Percentiles rank a stretch among this genome's conserved stretches.
phyloP scores from a whole-genome alignment of 305 asterid species.

The Fraxinus platypoda region DNA sequence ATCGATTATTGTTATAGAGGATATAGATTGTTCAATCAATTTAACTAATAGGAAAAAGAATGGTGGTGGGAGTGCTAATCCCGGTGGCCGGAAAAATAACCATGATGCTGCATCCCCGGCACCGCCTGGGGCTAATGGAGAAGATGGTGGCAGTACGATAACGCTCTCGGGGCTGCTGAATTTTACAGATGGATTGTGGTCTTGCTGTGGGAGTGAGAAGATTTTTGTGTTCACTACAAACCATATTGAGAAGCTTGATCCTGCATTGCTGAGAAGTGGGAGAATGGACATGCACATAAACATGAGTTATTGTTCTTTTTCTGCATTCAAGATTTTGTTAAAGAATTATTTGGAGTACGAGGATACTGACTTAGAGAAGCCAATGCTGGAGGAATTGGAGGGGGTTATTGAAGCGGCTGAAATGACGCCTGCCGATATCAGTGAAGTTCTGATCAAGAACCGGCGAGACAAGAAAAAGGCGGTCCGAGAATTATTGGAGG shows the following conservation, averaged over 20 bases:
- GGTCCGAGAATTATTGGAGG: slow-evolving; percentile 47
- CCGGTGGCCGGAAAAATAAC: slow-evolving; percentile 16
- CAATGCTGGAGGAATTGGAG: slow-evolving; percentile 33
- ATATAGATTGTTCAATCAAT: slow-evolving; percentile 79
- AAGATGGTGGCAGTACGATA: slow-evolving; percentile 55
- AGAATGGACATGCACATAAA: slow-evolving; percentile 88
- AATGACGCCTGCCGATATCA: slow-evolving; percentile 89
- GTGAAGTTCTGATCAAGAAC: slow-evolving; percentile 76
- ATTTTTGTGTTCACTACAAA: slow-evolving; percentile 85
- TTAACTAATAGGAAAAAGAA: slow-evolving; percentile 51
- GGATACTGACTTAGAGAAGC: slow-evolving; percentile 36
- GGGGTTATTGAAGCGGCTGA: slow-evolving; percentile 50
- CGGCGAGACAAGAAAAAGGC: slow-evolving; percentile 57
- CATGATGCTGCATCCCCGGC: slow-evolving; percentile 22
- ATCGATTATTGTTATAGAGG: slow-evolving; percentile 87
- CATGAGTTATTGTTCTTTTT: slow-evolving; percentile 71
- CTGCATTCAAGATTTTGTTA: slow-evolving; percentile 58
- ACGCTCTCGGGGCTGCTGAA: slow-evolving; percentile 74
- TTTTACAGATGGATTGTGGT: slow-evolving; percentile 87
- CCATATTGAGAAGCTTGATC: slow-evolving; percentile 72
- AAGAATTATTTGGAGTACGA: slow-evolving; percentile 64
- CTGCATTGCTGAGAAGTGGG: slow-evolving; percentile 78
- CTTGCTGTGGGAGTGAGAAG: slow-evolving; percentile 86
- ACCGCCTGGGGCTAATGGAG: slow-evolving; percentile 35
- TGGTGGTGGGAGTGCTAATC: slow-evolving; percentile 15